Evolutionary conservation across 75 land plant genomes (phyloP).

Genomic region (Chamaecyparis obtusa): DNA sequence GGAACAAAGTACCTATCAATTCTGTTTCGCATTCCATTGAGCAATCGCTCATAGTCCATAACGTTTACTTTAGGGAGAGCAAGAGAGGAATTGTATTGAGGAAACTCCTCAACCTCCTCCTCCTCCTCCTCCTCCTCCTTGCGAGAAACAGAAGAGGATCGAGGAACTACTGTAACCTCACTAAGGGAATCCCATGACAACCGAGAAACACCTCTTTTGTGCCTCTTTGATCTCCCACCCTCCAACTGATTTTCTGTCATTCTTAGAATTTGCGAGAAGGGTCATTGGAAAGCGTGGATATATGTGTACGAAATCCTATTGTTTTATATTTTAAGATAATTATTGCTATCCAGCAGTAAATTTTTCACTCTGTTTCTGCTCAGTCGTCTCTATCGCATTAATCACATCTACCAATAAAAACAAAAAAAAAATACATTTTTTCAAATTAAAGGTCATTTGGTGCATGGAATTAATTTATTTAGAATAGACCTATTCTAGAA

Average conservation of each 20-base stretch:
- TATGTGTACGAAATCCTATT: too few species aligned
- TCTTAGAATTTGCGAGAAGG: too few species aligned
- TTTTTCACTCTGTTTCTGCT: too few species aligned
- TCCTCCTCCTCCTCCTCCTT: background rate
- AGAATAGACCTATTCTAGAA: too few species aligned
- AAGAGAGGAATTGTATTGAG: background rate
- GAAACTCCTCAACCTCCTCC: background rate
- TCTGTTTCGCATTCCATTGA: slow-evolving; percentile 15
- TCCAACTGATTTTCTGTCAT: background rate
- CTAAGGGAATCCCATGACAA: background rate
- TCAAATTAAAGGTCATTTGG: too few species aligned
- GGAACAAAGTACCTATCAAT: slow-evolving; percentile 9
- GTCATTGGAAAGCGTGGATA: too few species aligned
- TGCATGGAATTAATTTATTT: too few species aligned
- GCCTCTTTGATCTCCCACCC: background rate
- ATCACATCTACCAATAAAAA: too few species aligned
- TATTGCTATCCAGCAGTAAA: too few species aligned
- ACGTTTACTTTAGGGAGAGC: background rate
- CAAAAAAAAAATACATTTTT: too few species aligned
- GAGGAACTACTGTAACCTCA: background rate
- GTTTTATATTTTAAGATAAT: too few species aligned
- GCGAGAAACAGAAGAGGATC: background rate
- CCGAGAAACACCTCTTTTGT: background rate
- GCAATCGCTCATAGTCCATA: background rate
- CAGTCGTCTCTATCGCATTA: too few species aligned